Conservation (phyloP, 192 early-diverging fungal genomes). For the Linnemannia schmuckeri region DNA sequence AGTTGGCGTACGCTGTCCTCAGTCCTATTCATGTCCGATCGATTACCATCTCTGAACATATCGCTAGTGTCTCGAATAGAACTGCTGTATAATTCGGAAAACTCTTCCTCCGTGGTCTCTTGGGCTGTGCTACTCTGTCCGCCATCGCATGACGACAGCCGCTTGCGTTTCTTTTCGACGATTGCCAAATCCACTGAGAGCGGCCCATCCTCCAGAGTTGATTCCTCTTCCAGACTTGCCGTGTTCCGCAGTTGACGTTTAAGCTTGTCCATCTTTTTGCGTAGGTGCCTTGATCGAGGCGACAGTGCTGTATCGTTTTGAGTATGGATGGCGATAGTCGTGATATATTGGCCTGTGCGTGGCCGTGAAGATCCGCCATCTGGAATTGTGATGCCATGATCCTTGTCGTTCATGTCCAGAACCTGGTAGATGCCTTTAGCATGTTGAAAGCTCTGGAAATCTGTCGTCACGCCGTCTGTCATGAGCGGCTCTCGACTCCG, state of each 20-base stretch:
- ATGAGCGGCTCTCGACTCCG: conserved; percentile 1
- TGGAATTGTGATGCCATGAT: neutral
- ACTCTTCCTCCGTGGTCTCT: conserved; percentile 7
- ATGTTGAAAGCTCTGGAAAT: conserved; percentile 44
- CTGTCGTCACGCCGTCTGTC: conserved; percentile 26
- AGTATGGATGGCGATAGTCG: neutral
- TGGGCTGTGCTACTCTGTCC: conserved; percentile 7
- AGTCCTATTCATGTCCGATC: neutral
- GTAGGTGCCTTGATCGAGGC: conserved; percentile 35
- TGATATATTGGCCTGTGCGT: neutral
- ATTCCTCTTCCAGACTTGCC: conserved; percentile 40
- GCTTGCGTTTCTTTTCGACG: conserved; percentile 37
- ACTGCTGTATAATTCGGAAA: neutral
- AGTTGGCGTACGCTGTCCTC: neutral
- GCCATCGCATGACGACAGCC: conserved; percentile 13
- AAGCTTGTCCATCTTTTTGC: conserved; percentile 25
- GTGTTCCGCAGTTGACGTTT: conserved; percentile 33
- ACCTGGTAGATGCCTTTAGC: conserved; percentile 27
- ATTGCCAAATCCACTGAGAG: conserved; percentile 38
- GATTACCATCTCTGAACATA: neutral
- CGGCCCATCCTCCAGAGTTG: conserved; percentile 33
- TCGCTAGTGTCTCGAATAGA: neutral
- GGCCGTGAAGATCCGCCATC: neutral
- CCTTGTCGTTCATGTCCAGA: conserved; percentile 29
- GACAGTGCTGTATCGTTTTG: conserved; percentile 3